Percentiles rank a stretch among this genome's conserved stretches.
phyloP scores from a whole-genome alignment of 2,329 filamentous ascomycete species.

The Penicillium polonicum region DNA sequence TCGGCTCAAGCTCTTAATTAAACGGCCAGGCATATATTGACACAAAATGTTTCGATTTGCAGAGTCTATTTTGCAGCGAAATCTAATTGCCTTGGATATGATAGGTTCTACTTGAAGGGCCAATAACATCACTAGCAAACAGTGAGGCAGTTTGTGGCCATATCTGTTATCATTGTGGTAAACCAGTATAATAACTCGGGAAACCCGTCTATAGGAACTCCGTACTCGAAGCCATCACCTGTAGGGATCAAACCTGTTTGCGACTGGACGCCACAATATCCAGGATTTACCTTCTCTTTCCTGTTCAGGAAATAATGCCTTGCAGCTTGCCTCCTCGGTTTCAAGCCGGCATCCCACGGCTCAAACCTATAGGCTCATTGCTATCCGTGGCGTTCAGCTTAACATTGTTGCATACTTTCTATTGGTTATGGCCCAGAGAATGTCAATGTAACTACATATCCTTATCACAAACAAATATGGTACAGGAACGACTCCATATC shows the following conservation, averaged over 20 bases:
- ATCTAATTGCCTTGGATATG: background rate
- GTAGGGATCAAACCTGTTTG: background rate
- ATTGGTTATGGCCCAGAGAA: background rate
- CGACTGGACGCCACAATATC: background rate
- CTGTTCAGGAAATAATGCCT: background rate
- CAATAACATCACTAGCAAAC: too few relatives aligned
- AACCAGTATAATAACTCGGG: background rate
- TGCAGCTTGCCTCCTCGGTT: background rate
- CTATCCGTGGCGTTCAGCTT: too few relatives aligned
- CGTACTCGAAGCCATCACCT: background rate
- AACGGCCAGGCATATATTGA: too few relatives aligned
- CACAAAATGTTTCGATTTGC: accelerated
- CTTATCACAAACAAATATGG: background rate
- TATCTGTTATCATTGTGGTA: background rate
- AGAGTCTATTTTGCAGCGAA: background rate
- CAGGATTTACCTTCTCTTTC: background rate
- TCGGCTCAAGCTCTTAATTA: background rate
- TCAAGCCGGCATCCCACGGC: background rate
- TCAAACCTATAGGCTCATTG: background rate
- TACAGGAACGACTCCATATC: background rate
- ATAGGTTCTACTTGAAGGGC: background rate
- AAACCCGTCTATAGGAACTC: background rate
- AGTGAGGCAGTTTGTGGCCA: background rate
- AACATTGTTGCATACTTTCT: background rate
- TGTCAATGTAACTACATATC: background rate